phyloP scores from a whole-genome alignment of 371 early-diverging fungal genomes.

The Mycotypha africana region DNA sequence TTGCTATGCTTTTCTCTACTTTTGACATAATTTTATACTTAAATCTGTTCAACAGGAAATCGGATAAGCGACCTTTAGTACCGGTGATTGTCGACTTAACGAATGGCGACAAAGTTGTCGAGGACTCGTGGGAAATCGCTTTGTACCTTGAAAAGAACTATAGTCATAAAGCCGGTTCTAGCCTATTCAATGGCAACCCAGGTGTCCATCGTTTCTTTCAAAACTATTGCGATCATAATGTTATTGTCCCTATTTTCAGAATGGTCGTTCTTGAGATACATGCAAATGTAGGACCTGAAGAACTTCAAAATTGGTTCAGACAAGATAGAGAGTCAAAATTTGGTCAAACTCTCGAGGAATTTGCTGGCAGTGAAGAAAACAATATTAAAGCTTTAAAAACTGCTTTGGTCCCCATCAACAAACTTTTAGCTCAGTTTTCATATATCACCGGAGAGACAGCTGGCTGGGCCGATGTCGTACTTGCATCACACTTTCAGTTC shows the following conservation, averaged over 20 bases:
- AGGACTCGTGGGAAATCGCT: slow-evolving; percentile 20
- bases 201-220: slow-evolving; percentile 13
- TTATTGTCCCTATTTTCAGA: not conserved
- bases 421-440: not conserved
- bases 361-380: slow-evolving; percentile 5
- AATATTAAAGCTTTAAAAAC: slow-evolving; percentile 1
- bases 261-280: slow-evolving; percentile 1
- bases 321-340: slow-evolving; percentile 4
- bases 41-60: too few relatives aligned
- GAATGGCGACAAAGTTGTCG: slow-evolving; percentile 3
- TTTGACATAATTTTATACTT: too few relatives aligned
- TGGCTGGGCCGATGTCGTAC: slow-evolving; percentile 16
- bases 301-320: slow-evolving; percentile 1
- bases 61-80: slow-evolving; percentile 3
- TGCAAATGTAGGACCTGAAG: not conserved
- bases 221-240: not conserved
- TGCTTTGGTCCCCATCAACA: not conserved
- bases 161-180: slow-evolving; percentile 7
- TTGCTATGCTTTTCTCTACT: too few relatives aligned
- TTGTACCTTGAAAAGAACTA: slow-evolving; percentile 12
- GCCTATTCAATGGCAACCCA: slow-evolving; percentile 9
- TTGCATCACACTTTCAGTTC: slow-evolving; percentile 3
- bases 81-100: slow-evolving; percentile 10
- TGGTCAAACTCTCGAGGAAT: slow-evolving; percentile 2
- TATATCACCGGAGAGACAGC: slow-evolving; percentile 15